Percentiles rank a stretch among this genome's conserved stretches.
Evolutionary conservation across 305 asterid species (phyloP).

Genomic region (Fraxinus sp.): DNA sequence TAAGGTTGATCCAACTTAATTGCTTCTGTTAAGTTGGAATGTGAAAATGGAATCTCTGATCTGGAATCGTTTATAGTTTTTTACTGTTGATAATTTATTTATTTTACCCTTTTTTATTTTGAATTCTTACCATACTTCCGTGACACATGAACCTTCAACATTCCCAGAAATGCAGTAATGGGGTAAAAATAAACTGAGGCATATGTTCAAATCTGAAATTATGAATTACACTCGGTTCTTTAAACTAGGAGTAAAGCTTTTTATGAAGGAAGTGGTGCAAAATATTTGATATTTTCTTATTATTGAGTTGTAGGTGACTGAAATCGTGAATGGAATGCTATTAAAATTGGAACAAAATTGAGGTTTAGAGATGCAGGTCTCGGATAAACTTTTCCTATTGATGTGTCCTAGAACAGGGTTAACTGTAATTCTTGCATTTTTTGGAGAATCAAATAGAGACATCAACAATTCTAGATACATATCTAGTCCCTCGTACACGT

Average conservation of each 20-base stretch:
- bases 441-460: background rate
- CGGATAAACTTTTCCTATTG: background rate
- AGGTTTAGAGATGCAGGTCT: background rate
- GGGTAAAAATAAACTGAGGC: background rate
- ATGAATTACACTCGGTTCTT: background rate
- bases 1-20: background rate
- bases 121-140: background rate
- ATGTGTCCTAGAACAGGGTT: background rate
- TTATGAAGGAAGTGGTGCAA: background rate
- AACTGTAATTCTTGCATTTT: background rate
- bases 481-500: background rate
- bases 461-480: background rate
- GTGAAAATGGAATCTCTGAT: background rate
- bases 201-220: background rate
- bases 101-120: background rate
- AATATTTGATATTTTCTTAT: background rate
- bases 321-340: background rate
- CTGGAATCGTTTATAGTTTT: background rate
- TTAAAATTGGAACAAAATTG: background rate
- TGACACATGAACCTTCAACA: background rate
- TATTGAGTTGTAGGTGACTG: background rate
- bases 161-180: background rate
- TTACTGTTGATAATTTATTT: background rate
- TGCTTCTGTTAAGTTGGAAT: background rate
- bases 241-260: background rate